A percentile compares a stretch with the other conserved stretches of the same genome.
Evolutionary conservation across 1,139 yeast species (phyloP).

Genomic region (Wickerhamiella pararugosa): DNA sequence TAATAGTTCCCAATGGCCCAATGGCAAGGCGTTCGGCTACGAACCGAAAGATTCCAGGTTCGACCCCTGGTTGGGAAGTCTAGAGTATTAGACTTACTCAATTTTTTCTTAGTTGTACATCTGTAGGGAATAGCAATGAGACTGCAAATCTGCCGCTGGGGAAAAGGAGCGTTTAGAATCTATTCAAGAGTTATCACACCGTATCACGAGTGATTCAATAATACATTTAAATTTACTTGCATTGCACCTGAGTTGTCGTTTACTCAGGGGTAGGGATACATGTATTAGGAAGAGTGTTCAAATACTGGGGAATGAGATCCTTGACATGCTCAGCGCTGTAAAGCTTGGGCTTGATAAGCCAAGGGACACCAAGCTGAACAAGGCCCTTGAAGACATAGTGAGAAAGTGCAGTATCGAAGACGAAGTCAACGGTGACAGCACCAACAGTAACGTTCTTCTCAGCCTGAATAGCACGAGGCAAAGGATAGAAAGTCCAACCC

Average conservation of each 20-base stretch:
- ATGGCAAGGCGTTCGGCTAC: conserved; percentile 8
- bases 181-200: too few species aligned
- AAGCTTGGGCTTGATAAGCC: conserved; percentile 11
- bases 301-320: conserved; percentile 26
- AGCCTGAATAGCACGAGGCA: conserved; percentile 67
- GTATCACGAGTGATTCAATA: too few species aligned
- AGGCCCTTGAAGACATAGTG: conserved; percentile 45
- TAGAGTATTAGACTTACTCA: not conserved
- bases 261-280: too few species aligned
- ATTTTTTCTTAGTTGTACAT: not conserved
- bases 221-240: too few species aligned
- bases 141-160: too few species aligned
- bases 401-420: conserved; percentile 63
- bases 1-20: conserved; percentile 6
- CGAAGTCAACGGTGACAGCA: conserved; percentile 39
- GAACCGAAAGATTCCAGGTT: conserved; percentile 8
- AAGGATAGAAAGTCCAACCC: conserved; percentile 39
- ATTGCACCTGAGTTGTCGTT: too few species aligned
- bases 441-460: conserved; percentile 20
- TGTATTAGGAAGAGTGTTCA: conserved; percentile 8
- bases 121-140: too few species aligned
- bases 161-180: too few species aligned
- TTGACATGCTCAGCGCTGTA: conserved; percentile 42
- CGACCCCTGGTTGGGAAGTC: conserved; percentile 7
- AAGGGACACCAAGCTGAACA: conserved; percentile 8